phyloP scores from a whole-genome alignment of 768 basidiomycete genomes.

The Pisolithus tinctorius region DNA sequence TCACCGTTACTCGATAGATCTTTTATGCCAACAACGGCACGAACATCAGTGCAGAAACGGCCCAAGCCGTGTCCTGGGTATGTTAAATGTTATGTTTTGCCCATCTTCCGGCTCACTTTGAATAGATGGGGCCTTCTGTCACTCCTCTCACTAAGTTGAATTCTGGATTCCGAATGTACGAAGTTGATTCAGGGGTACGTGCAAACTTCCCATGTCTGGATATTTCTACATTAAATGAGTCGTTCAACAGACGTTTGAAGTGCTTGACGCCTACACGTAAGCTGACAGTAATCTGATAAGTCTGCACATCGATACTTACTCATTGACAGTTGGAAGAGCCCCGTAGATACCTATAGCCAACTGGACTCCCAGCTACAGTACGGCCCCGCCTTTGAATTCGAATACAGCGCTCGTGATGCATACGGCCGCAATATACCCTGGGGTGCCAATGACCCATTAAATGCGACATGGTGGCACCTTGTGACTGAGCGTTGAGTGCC shows the following conservation, averaged over 20 bases:
- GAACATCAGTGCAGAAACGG: conserved; percentile 46
- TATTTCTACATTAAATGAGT: conserved; percentile 1
- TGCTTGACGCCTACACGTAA: conserved; percentile 73
- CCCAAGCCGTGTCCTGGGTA: conserved; percentile 49
- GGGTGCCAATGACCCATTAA: conserved; percentile 59
- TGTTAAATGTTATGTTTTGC: conserved; percentile 9
- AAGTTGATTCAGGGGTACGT: conserved; percentile 49
- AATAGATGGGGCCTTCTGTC: conserved; percentile 60
- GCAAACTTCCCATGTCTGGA: background rate
- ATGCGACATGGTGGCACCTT: conserved; percentile 79
- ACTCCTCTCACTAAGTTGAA: conserved; percentile 69
- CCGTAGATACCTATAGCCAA: conserved; percentile 51
- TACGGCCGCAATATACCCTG: conserved; percentile 56
- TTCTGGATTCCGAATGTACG: conserved; percentile 55
- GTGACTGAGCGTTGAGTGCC: conserved; percentile 59
- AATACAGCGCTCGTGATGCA: conserved; percentile 64
- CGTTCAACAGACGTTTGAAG: conserved; percentile 59
- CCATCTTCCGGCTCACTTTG: conserved; percentile 4
- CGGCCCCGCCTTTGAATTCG: conserved; percentile 56
- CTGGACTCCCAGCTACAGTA: conserved; percentile 49
- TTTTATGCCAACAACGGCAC: conserved; percentile 72
- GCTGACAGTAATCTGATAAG: conserved; percentile 14
- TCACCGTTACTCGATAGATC: conserved; percentile 35
- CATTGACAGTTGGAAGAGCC: conserved; percentile 49
- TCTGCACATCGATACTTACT: background rate